Evolutionary conservation across 768 basidiomycete species (phyloP), one percentile per base, ranked within the genome.

Genomic region (Hypsizygus marmoreus): DNA sequence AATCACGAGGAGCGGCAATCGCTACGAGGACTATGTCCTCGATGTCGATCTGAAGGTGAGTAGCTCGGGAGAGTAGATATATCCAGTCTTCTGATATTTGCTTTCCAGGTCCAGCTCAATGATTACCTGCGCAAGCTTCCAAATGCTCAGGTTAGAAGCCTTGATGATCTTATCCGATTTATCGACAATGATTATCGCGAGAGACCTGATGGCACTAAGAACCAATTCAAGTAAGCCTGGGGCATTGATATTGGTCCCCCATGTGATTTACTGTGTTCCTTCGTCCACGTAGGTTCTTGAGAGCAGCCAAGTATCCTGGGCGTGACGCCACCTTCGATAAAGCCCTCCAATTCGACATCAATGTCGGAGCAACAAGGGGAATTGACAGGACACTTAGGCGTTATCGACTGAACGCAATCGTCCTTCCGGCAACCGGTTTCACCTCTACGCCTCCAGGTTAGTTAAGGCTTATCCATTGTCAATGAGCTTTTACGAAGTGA

Each of bases 131-230:
- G 51, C 72, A 17, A 65, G 55, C 1, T 65, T 86, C 74, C 29
- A 79, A 81, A 29, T 84, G 83, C 0, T 72, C 79, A 1, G 80
- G 79, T 84, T 17, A 69, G 72, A 25, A 75, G 57, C 25, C 70
- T 86, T 1, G 79, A 74, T 2, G 80, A 83, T 48, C 50, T 86
- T 44, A 84, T 86, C 31, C 60, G 58, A 14, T 85, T 84, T 61
- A 74, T 86, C 53, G 63, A 72, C 20, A 70, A 70, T 10, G 71
- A 86, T 48, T 69, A 75, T 4, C 67, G 79, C 23, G 84, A 86
- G 55, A 45, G 69, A 42, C 74, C 73, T 0, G 50, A 58, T 0
- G 66, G 67, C 10, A 74, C 67, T 39, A 57, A 59, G 11, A 66
- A 66, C 26, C 75, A 75, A 43, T 66, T 61, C 13, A 59, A 45